Evolutionary conservation across 1,284 basidiomycete genomes (phyloP), one percentile per base, ranked within the genome.

Genomic region (Rhodotorula sp.): DNA sequence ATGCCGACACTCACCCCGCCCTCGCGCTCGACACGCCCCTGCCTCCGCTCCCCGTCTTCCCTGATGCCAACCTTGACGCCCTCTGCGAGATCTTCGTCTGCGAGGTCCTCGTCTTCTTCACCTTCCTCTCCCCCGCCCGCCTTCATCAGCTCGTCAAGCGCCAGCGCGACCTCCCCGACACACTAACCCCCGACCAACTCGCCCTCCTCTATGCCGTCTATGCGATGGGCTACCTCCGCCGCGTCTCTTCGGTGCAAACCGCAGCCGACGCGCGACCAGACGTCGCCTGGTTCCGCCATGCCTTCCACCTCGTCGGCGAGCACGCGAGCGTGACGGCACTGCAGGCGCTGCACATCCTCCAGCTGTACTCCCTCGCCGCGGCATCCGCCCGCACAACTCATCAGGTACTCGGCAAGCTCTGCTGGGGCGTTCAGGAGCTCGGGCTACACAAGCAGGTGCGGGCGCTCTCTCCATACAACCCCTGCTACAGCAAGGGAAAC

Each of bases 171-270:
- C 32, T 66, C 9, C 65, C 65, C 32, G 51, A 15, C 19, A 55
- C 57, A 21, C 51, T 66, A 39, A 60, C 57, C 32, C 39, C 53
- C 51, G 65, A 66, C 21, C 65, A 66, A 34, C 57, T 60, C 39
- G 65, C 65, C 9, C 32, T 66, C 4, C 58, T 66, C 32, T 61
- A 60, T 51, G 51, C 58, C 51, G 41, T 66, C 51, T 66, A 46
- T 51, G 65, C 58, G 41, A 53, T 66, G 39, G 65, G 50, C 41
- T 60, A 53, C 39, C 50, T 60, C 8, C 58, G 65, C 3, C 58
- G 37, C 13, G 41, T 34, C 29, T 55, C 51, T 22, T 54, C 41
- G 27, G 29, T 32, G 21, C 58, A 8, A 10, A 58, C 39, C 5
- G 51, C 65, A 1, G 48, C 3, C 22, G 41, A 32, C 21, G 39